Evolutionary conservation across 768 basidiomycete species (phyloP).

Genomic region (Lyophyllum atratum): DNA sequence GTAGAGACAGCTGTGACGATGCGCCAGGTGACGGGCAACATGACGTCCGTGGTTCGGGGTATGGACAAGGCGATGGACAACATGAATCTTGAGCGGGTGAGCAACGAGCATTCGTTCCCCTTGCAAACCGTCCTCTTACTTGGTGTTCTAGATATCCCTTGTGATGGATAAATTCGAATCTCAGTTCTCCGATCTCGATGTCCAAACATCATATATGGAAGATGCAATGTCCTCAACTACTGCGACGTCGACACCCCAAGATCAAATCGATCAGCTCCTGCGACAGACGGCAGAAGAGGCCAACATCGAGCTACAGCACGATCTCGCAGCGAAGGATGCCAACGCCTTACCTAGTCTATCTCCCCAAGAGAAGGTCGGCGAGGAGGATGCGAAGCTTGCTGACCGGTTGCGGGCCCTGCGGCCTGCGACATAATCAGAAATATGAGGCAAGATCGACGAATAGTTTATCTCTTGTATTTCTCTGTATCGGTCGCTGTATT

Average conservation of each 20-base stretch:
- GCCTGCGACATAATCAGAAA: constrained; percentile 59
- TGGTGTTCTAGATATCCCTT: constrained; percentile 74
- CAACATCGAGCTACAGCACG: constrained; percentile 92
- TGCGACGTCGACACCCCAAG: constrained; percentile 91
- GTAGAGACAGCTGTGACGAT: constrained; percentile 99
- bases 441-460: neutral
- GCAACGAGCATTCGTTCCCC: constrained; percentile 24
- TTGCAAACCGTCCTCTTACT: neutral
- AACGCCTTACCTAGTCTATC: constrained; percentile 58
- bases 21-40: constrained; percentile 93
- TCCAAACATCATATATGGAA: constrained; percentile 98
- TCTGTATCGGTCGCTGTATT: constrained; percentile 6
- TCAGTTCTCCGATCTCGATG: constrained; percentile 96
- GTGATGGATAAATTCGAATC: constrained; percentile 99
- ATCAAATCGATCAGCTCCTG: constrained; percentile 92
- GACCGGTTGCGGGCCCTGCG: constrained; percentile 87
- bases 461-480: neutral
- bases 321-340: constrained; percentile 69
- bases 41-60: constrained; percentile 94
- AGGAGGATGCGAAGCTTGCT: constrained; percentile 82
- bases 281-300: constrained; percentile 96
- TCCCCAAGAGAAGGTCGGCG: constrained; percentile 55
- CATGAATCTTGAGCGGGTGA: constrained; percentile 96
- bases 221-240: constrained; percentile 93
- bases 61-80: constrained; percentile 99